A percentile compares a stretch with the other conserved stretches of the same genome.
Evolutionary conservation across 202 grass and related monocot species (phyloP).

Genomic region (Zoysia matrella): DNA sequence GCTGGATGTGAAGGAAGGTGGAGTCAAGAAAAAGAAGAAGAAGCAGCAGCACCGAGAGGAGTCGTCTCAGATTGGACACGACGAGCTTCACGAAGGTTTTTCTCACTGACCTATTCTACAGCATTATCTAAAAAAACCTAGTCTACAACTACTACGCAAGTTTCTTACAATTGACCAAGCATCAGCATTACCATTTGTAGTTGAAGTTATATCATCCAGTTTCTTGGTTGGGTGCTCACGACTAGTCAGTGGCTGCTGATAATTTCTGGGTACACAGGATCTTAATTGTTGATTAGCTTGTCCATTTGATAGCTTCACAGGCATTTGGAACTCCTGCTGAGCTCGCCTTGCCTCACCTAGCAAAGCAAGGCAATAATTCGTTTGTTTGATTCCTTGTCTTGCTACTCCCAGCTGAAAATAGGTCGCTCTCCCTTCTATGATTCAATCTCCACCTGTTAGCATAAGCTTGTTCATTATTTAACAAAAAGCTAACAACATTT

Average conservation of each 20-base stretch:
- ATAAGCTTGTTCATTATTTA: background rate
- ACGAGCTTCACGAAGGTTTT: conserved; percentile 61
- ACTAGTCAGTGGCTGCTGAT: background rate
- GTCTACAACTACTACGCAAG: background rate
- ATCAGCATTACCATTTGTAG: background rate
- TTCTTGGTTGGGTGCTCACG: background rate
- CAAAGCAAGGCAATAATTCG: too few relatives aligned
- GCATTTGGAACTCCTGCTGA: too few relatives aligned
- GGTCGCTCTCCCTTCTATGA: background rate
- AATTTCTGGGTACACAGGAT: background rate
- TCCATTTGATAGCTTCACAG: background rate
- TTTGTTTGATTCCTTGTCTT: background rate
- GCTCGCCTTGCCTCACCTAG: too few relatives aligned
- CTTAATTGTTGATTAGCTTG: background rate
- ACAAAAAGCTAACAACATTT: too few relatives aligned
- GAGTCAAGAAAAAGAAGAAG: conserved; percentile 86
- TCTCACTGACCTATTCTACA: background rate
- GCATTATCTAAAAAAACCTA: too few relatives aligned
- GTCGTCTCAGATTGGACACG: conserved; percentile 48
- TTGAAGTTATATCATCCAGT: background rate
- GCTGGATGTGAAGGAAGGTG: conserved; percentile 84
- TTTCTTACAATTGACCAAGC: background rate
- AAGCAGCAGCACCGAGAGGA: conserved; percentile 55
- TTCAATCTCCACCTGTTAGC: background rate
- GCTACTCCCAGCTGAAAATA: background rate